Evolutionary conservation across 345 rosid species (phyloP).

Genomic region (Erucastrum elatum): DNA sequence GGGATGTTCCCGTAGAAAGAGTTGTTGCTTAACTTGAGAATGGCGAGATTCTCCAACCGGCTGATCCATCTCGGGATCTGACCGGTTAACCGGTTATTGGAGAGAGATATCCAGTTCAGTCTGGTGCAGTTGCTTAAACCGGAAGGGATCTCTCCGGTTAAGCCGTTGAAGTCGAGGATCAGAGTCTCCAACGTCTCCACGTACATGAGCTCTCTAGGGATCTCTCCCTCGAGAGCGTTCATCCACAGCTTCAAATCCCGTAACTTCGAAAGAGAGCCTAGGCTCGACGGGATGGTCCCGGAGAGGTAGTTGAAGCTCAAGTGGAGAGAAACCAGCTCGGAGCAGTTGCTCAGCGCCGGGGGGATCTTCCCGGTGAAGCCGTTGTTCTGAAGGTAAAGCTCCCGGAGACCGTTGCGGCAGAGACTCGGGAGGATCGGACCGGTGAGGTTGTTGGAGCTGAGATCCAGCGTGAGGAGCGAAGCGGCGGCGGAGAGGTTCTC

Average conservation of each 20-base stretch:
- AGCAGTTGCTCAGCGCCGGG: constrained; percentile 68
- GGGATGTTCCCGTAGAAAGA: constrained; percentile 78
- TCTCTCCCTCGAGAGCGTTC: constrained; percentile 78
- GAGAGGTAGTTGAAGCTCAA: constrained; percentile 79
- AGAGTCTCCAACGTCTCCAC: constrained; percentile 48
- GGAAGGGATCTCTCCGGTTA: constrained; percentile 71
- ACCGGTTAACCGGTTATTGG: constrained; percentile 76
- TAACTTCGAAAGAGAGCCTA: constrained; percentile 68
- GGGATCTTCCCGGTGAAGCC: constrained; percentile 56
- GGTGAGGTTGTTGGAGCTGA: constrained; percentile 78
- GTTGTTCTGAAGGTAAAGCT: constrained; percentile 76
- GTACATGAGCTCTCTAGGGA: constrained; percentile 67
- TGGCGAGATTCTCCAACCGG: constrained; percentile 65
- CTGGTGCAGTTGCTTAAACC: constrained; percentile 73
- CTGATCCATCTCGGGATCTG: constrained; percentile 82
- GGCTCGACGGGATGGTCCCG: constrained; percentile 77
- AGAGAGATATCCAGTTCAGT: constrained; percentile 86
- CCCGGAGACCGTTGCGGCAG: constrained; percentile 59
- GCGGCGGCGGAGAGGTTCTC: constrained; percentile 55
- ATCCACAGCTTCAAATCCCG: constrained; percentile 80
- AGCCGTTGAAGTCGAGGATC: constrained; percentile 85
- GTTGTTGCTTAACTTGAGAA: constrained; percentile 92
- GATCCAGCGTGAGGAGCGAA: constrained; percentile 61
- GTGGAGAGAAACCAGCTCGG: constrained; percentile 79
- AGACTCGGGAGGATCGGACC: constrained; percentile 60